Evolutionary conservation across 2,329 filamentous ascomycete genomes (phyloP).

Genomic region (Monosporascus sp.): DNA sequence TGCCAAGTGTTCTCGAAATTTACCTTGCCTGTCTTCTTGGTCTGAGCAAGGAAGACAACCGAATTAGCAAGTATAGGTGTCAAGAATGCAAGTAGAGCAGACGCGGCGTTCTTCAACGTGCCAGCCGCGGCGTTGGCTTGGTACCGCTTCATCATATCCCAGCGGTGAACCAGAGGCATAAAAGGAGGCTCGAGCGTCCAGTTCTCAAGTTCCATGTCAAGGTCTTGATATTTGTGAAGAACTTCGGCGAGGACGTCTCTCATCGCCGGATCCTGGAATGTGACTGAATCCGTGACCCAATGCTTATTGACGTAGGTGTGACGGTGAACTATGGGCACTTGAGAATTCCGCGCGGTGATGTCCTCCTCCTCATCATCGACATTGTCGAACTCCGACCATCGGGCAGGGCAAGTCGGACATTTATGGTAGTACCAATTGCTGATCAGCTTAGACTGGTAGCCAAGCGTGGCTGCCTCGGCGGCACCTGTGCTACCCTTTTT

Average conservation of each 20-base stretch:
- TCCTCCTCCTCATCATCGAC: conserved; percentile 22
- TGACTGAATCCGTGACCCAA: conserved; percentile 29
- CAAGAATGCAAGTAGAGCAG: conserved; percentile 25
- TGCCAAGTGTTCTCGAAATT: conserved; percentile 28
- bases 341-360: conserved; percentile 15
- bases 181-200: conserved; percentile 30
- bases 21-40: conserved; percentile 25
- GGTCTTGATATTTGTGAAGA: conserved; percentile 28
- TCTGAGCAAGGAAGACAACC: conserved; percentile 20
- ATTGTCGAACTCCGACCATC: conserved; percentile 25
- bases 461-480: conserved; percentile 4
- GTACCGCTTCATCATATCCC: conserved; percentile 21
- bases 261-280: conserved; percentile 27
- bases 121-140: conserved; percentile 1
- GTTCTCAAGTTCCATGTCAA: conserved; percentile 26
- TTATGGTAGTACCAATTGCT: conserved; percentile 16
- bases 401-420: conserved; percentile 20
- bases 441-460: conserved; percentile 10
- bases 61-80: conserved; percentile 23
- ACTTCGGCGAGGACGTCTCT: conserved; percentile 21
- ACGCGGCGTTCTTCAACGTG: conserved; percentile 8
- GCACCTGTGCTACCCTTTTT: conserved; percentile 4
- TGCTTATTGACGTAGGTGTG: conserved; percentile 18
- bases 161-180: conserved; percentile 31
- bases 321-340: conserved; percentile 29